A percentile compares a stretch with the other conserved stretches of the same genome.
These are phyloP conservation scores for Mycena vulgaris DNA, from an alignment of 768 basidiomycete genomes.

Conservation along the genomic window DNA sequence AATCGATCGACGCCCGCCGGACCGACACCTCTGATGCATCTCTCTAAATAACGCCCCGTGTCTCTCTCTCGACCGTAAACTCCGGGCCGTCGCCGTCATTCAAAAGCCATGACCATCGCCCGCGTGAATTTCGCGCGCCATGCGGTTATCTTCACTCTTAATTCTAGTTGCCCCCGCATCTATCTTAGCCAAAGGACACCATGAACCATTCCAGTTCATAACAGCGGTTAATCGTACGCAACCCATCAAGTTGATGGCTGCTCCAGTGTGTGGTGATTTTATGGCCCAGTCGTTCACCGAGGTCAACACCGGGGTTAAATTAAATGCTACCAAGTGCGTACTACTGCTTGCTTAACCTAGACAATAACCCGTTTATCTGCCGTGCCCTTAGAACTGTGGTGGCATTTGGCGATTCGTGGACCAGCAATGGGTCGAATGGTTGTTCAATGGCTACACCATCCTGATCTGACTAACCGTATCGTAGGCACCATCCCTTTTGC, in stretches of 20 bases:
- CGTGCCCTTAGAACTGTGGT: constrained; percentile 38
- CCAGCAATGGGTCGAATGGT: constrained; percentile 38
- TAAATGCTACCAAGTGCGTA: constrained; percentile 38
- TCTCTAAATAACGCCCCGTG: too few species aligned
- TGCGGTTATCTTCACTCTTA: constrained; percentile 12
- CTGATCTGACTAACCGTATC: background rate
- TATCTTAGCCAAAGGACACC: constrained; percentile 5
- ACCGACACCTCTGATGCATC: constrained; percentile 1
- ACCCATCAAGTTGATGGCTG: constrained; percentile 33
- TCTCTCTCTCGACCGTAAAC: too few species aligned
- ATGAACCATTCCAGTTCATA: constrained; percentile 28
- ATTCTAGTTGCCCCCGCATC: background rate
- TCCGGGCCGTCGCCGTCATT: constrained; percentile 24
- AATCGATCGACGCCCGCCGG: background rate
- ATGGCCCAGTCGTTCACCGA: constrained; percentile 35
- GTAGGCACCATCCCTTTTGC: constrained; percentile 40
- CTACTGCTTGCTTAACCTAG: too few species aligned
- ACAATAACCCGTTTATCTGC: too few species aligned
- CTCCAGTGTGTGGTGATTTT: constrained; percentile 37
- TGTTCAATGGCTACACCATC: background rate
- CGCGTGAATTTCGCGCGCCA: background rate
- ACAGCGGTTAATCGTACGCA: constrained; percentile 38
- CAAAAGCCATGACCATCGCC: constrained; percentile 7
- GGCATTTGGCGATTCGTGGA: constrained; percentile 40
- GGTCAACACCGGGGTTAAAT: constrained; percentile 36